These are phyloP conservation scores for Podospora conica DNA, from an alignment of 495 filamentous ascomycete species.

Conservation along the genomic window DNA sequence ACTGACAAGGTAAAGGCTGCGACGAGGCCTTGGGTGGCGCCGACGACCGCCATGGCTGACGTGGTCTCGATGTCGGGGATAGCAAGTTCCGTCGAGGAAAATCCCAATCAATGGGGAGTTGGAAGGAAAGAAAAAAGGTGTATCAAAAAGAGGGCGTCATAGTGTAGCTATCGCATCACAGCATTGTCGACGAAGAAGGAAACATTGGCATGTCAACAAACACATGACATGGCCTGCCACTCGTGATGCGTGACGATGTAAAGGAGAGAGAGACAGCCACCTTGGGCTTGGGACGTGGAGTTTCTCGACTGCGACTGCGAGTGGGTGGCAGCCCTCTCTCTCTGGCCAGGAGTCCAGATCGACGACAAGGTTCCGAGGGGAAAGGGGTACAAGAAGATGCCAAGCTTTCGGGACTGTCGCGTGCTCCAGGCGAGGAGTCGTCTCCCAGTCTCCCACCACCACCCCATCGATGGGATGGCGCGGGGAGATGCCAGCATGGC, in stretches of 20 bases:
- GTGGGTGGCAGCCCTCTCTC: constrained; percentile 5
- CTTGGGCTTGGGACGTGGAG: neutral
- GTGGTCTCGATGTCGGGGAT: constrained; percentile 11
- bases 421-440: neutral
- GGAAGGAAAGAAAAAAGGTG: constrained; percentile 30
- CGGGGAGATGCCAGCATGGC: neutral
- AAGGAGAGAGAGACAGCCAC: constrained; percentile 15
- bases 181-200: constrained; percentile 26
- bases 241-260: constrained; percentile 11
- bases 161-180: constrained; percentile 20
- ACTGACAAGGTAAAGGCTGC: constrained; percentile 52
- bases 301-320: constrained; percentile 6
- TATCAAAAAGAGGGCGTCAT: constrained; percentile 28
- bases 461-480: neutral
- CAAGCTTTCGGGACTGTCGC: neutral
- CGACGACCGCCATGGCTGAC: constrained; percentile 41
- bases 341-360: constrained; percentile 1
- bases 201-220: constrained; percentile 22
- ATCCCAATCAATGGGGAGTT: constrained; percentile 51
- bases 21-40: constrained; percentile 43
- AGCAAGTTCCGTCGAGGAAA: constrained; percentile 30
- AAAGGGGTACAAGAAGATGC: constrained; percentile 3
- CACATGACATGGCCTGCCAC: constrained; percentile 18
- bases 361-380: constrained; percentile 2
- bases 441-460: neutral